Evolutionary conservation across 352 stramenopile species (phyloP).

Genomic region (Globisporangium cylindrosporum): DNA sequence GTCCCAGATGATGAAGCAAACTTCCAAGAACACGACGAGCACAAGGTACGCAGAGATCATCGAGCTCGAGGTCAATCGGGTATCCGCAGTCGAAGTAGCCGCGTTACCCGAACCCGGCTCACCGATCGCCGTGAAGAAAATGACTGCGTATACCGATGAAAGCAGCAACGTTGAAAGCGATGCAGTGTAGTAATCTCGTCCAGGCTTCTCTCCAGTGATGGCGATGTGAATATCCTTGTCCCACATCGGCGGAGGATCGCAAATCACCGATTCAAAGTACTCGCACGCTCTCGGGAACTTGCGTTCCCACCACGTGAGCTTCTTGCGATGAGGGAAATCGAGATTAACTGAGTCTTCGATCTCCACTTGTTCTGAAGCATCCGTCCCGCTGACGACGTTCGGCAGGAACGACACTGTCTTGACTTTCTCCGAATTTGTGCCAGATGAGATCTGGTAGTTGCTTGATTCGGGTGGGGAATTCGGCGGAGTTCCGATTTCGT

Average conservation of each 20-base stretch:
- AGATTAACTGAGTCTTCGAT: conserved; percentile 51
- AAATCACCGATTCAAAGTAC: conserved; percentile 72
- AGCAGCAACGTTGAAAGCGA: conserved; percentile 68
- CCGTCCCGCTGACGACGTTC: conserved; percentile 18
- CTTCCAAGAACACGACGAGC: conserved; percentile 73
- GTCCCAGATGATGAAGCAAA: conserved; percentile 86
- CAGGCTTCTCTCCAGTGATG: conserved; percentile 75
- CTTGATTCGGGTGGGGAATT: conserved; percentile 19
- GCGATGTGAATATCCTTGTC: conserved; percentile 86
- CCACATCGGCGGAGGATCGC: conserved; percentile 65
- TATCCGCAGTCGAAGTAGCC: conserved; percentile 37
- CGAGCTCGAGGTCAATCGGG: conserved; percentile 58
- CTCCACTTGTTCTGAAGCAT: conserved; percentile 60
- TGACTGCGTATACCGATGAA: conserved; percentile 61
- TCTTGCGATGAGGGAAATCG: conserved; percentile 37
- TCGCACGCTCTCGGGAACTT: conserved; percentile 39
- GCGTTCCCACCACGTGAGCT: conserved; percentile 54
- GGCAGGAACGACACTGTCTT: conserved; percentile 20
- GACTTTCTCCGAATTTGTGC: conserved; percentile 5
- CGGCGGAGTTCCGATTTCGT: conserved; percentile 16
- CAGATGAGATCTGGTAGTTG: conserved; percentile 7
- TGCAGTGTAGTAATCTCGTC: conserved; percentile 68
- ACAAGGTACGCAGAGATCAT: conserved; percentile 87
- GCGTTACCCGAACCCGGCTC: conserved; percentile 44
- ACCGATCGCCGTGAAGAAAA: conserved; percentile 77